phyloP scores from a whole-genome alignment of 176 grass and related monocot species.

The Elaeis guineensis region DNA sequence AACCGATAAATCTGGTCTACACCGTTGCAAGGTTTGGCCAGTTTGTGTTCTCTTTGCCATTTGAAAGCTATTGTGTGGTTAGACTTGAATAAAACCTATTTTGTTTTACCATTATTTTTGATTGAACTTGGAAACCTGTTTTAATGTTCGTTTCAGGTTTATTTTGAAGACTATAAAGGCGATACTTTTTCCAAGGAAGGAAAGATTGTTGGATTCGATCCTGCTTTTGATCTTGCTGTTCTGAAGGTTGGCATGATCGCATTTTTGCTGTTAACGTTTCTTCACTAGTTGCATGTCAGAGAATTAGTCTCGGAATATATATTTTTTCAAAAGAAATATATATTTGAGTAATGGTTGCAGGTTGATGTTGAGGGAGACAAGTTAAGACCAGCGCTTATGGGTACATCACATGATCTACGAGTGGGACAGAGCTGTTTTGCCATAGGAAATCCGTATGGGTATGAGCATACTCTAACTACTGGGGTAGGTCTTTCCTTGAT shows the following conservation, averaged over 20 bases:
- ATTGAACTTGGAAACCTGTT: background rate
- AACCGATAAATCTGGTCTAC: constrained; percentile 40
- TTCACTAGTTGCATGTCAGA: background rate
- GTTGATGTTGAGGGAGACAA: constrained; percentile 43
- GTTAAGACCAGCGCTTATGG: constrained; percentile 52
- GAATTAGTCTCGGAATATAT: background rate
- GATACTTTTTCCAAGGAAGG: constrained; percentile 56
- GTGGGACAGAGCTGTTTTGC: constrained; percentile 90
- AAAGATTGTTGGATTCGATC: constrained; percentile 63
- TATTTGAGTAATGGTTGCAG: constrained; percentile 7
- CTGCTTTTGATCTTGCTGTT: constrained; percentile 68
- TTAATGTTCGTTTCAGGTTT: constrained; percentile 32
- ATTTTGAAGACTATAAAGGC: constrained; percentile 52
- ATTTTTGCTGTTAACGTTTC: constrained; percentile 11
- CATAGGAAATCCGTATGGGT: constrained; percentile 82
- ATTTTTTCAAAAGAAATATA: too few relatives aligned
- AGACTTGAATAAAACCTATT: background rate
- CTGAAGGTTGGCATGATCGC: constrained; percentile 43
- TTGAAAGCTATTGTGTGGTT: background rate
- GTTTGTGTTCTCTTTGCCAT: background rate
- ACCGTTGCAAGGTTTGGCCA: constrained; percentile 51
- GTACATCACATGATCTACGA: constrained; percentile 48
- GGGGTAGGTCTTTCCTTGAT: constrained; percentile 33
- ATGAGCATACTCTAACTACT: constrained; percentile 76
- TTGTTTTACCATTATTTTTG: background rate